Percentiles rank a stretch among this genome's conserved stretches.
Evolutionary conservation across 345 rosid species (phyloP).

Genomic region (Populus pruinosa): DNA sequence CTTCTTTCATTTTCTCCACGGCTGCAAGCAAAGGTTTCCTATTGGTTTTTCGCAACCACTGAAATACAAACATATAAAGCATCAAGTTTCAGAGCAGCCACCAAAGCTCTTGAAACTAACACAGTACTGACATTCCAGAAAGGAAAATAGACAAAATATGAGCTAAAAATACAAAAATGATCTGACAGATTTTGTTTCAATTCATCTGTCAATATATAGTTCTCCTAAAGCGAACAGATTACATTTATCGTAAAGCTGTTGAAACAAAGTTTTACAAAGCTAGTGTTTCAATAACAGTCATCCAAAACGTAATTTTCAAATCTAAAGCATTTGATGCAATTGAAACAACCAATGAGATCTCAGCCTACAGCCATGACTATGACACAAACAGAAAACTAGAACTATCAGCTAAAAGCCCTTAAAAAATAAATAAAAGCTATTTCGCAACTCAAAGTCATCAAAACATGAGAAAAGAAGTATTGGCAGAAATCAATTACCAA

Average conservation of each 20-base stretch:
- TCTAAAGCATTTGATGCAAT: background rate
- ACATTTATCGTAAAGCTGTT: background rate
- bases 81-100: background rate
- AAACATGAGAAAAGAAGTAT: background rate
- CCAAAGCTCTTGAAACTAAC: background rate
- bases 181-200: background rate
- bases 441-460: background rate
- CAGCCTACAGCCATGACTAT: background rate
- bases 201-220: background rate
- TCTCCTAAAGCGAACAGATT: background rate
- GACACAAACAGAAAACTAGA: background rate
- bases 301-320: background rate
- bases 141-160: background rate
- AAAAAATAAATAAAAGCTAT: background rate
- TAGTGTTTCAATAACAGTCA: background rate
- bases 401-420: background rate
- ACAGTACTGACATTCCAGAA: background rate
- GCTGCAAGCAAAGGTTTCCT: constrained; percentile 81
- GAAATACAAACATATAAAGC: constrained; percentile 19
- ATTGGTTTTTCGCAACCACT: constrained; percentile 84
- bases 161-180: background rate
- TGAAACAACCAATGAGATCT: background rate
- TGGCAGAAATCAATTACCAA: background rate
- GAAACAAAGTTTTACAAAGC: background rate
- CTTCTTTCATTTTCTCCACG: constrained; percentile 83